These are phyloP conservation scores for Pachysandra terminalis DNA, from an alignment of 164 flowering plant species.

Conservation along the genomic window DNA sequence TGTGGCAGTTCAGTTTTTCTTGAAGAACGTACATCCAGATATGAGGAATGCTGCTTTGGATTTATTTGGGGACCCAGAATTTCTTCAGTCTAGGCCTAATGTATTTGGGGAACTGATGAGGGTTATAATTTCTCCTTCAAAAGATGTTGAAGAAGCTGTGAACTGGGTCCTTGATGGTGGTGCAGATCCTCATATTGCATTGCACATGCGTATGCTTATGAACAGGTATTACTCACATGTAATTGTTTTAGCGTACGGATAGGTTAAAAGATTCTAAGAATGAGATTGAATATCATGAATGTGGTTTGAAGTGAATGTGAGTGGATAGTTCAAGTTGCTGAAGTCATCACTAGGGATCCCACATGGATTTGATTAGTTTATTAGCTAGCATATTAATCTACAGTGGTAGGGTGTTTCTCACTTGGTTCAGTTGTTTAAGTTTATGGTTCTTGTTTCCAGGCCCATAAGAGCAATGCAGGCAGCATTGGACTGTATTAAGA, in stretches of 20 bases:
- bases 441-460: conserved; percentile 30
- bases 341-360: neutral
- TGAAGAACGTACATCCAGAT: conserved; percentile 72
- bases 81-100: conserved; percentile 56
- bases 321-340: neutral
- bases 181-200: conserved; percentile 65
- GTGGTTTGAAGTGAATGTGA: neutral
- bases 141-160: conserved; percentile 70
- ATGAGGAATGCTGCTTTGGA: conserved; percentile 69
- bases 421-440: neutral
- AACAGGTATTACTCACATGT: conserved; percentile 46
- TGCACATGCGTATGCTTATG: conserved; percentile 97
- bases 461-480: conserved; percentile 68
- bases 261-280: neutral
- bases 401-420: neutral
- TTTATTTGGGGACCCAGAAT: conserved; percentile 65
- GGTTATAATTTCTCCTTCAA: conserved; percentile 73
- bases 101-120: conserved; percentile 91
- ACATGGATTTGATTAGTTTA: neutral
- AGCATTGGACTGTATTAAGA: conserved; percentile 66
- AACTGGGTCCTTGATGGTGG: conserved; percentile 67
- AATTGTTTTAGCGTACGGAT: neutral
- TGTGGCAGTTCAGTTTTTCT: conserved; percentile 85
- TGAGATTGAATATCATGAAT: neutral
- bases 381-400: conserved; percentile 2